These are phyloP conservation scores for Suhomyces tanzawaensis DNA, from an alignment of 805 yeast genomes.

Conservation along the genomic window DNA sequence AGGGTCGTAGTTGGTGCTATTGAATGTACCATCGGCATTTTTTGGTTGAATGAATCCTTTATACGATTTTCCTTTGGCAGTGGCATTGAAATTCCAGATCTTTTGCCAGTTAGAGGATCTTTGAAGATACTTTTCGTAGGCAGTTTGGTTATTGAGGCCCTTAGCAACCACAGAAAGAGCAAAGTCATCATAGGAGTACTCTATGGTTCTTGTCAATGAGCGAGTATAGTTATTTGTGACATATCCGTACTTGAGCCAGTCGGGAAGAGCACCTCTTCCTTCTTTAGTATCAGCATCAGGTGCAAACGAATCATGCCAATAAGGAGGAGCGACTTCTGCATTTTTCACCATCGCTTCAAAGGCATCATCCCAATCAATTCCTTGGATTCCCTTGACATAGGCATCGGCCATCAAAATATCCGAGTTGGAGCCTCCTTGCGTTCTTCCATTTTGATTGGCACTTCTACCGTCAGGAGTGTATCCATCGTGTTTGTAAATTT, in stretches of 20 bases:
- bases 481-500: constrained; percentile 31
- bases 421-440: constrained; percentile 38
- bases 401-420: constrained; percentile 39
- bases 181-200: constrained; percentile 36
- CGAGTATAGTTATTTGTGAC: constrained; percentile 30
- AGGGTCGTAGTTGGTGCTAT: constrained; percentile 24
- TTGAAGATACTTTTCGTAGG: constrained; percentile 24
- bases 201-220: constrained; percentile 34
- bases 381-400: constrained; percentile 23
- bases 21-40: constrained; percentile 27
- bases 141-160: constrained; percentile 22
- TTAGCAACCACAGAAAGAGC: constrained; percentile 31
- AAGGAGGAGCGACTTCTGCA: constrained; percentile 34
- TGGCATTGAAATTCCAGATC: constrained; percentile 31
- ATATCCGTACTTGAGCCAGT: constrained; percentile 32
- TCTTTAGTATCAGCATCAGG: constrained; percentile 28
- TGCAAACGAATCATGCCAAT: constrained; percentile 22
- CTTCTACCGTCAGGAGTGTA: constrained; percentile 37
- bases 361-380: constrained; percentile 29
- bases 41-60: constrained; percentile 35
- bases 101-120: constrained; percentile 36
- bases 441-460: constrained; percentile 35
- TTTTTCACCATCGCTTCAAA: constrained; percentile 31
- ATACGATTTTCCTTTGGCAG: constrained; percentile 17
- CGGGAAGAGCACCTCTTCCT: constrained; percentile 36